phyloP scores from a whole-genome alignment of 257 asterid species.

The Henckelia pumila region DNA sequence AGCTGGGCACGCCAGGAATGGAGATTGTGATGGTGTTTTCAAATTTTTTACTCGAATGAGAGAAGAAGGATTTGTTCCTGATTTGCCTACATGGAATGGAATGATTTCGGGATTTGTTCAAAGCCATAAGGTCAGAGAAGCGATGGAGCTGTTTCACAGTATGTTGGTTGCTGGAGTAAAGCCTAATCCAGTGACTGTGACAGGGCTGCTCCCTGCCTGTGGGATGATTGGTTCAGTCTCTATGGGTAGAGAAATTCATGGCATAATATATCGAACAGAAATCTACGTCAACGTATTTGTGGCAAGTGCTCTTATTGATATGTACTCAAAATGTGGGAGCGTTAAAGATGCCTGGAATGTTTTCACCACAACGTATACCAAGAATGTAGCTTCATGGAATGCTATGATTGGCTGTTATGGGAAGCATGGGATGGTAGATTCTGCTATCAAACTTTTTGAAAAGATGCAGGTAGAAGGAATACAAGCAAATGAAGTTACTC shows the following conservation, averaged over 20 bases:
- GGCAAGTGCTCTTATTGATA: slow-evolving; percentile 56
- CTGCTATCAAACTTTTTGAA: slow-evolving; percentile 43
- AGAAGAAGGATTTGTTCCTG: slow-evolving; percentile 42
- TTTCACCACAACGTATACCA: slow-evolving; percentile 36
- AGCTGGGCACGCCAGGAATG: slow-evolving; percentile 45
- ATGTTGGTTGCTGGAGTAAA: slow-evolving; percentile 46
- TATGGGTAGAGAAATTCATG: slow-evolving; percentile 55
- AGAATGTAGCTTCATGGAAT: slow-evolving; percentile 56
- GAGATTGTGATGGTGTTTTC: slow-evolving; percentile 49
- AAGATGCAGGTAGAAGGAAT: slow-evolving; percentile 43
- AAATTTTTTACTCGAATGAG: slow-evolving; percentile 42
- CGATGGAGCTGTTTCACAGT: slow-evolving; percentile 34
- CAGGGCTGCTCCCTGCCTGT: slow-evolving; percentile 55
- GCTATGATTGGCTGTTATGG: slow-evolving; percentile 70
- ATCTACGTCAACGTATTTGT: slow-evolving; percentile 47
- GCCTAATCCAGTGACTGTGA: slow-evolving; percentile 60
- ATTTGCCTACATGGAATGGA: slow-evolving; percentile 59
- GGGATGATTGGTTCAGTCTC: slow-evolving; percentile 40
- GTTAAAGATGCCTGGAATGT: slow-evolving; percentile 38
- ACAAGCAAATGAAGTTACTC: slow-evolving; percentile 48
- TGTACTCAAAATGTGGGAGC: slow-evolving; percentile 66
- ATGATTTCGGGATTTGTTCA: slow-evolving; percentile 61
- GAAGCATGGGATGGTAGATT: slow-evolving; percentile 51
- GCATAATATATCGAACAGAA: slow-evolving; percentile 40
- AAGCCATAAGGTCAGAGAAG: slow-evolving; percentile 40